These are phyloP conservation scores for Solanum stenotomum DNA, from an alignment of 257 asterid genomes.

Conservation along the genomic window DNA sequence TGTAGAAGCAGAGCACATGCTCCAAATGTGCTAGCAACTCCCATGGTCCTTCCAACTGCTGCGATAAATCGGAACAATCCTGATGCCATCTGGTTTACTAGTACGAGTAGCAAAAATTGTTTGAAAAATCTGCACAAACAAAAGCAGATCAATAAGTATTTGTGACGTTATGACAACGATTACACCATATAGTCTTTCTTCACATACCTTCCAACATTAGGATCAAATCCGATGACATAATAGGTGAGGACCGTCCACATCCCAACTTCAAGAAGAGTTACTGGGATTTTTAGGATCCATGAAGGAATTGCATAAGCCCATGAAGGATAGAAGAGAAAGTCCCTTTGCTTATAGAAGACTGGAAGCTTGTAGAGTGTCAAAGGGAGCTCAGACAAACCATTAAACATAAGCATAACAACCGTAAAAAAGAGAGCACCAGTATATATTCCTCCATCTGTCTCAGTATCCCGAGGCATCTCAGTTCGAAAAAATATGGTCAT, in stretches of 20 bases:
- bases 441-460: constrained; percentile 34
- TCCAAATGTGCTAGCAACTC: constrained; percentile 63
- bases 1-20: constrained; percentile 35
- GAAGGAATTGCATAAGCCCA: constrained; percentile 71
- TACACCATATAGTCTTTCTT: background rate
- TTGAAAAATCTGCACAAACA: constrained; percentile 39
- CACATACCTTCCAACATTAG: constrained; percentile 46
- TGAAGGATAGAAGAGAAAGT: constrained; percentile 55
- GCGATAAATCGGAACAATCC: constrained; percentile 50
- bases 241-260: constrained; percentile 44
- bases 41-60: constrained; percentile 52
- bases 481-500: constrained; percentile 47
- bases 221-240: constrained; percentile 63
- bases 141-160: background rate
- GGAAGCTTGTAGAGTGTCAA: constrained; percentile 64
- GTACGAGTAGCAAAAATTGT: constrained; percentile 40
- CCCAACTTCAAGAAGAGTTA: constrained; percentile 37
- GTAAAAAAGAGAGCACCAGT: constrained; percentile 35
- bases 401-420: constrained; percentile 41
- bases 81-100: constrained; percentile 37
- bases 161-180: background rate
- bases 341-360: constrained; percentile 68
- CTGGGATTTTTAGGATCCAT: constrained; percentile 57
- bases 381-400: constrained; percentile 55
- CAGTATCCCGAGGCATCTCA: constrained; percentile 26